Percentiles rank a stretch among this genome's conserved stretches.
These are phyloP conservation scores for Sclerotinia subarctica DNA, from an alignment of 2,329 filamentous ascomycete genomes.

Conservation along the genomic window DNA sequence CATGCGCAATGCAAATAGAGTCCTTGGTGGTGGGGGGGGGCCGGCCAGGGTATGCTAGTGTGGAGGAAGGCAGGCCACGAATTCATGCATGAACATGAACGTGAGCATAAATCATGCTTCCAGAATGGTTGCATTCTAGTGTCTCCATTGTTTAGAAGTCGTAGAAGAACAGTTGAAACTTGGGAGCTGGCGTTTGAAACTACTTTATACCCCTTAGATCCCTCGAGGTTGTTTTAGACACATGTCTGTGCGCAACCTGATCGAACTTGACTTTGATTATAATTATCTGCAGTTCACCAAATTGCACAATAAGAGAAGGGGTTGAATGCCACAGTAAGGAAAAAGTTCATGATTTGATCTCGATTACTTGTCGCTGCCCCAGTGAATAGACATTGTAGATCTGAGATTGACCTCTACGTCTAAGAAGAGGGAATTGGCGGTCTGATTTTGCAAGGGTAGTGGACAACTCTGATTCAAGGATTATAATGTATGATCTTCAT, in stretches of 20 bases:
- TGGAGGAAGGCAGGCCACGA: conserved; percentile 37
- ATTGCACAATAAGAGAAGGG: not conserved
- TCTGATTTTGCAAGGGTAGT: conserved; percentile 34
- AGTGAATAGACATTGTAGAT: not conserved
- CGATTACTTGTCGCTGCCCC: conserved; percentile 12
- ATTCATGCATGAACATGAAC: conserved; percentile 41
- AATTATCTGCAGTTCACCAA: conserved; percentile 5
- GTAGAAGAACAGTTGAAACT: conserved; percentile 36
- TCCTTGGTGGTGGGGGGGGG: conserved; percentile 35
- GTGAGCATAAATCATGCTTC: conserved; percentile 30
- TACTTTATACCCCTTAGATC: conserved; percentile 37
- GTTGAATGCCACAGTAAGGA: not conserved
- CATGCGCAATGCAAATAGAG: conserved; percentile 38
- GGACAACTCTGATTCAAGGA: conserved; percentile 14
- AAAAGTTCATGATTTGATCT: not conserved
- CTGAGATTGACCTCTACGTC: conserved; percentile 24
- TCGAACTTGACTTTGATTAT: conserved; percentile 28
- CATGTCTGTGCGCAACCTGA: conserved; percentile 37
- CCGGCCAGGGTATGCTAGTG: conserved; percentile 33
- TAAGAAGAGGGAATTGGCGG: conserved; percentile 37
- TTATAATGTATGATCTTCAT: conserved; percentile 36
- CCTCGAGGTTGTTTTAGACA: conserved; percentile 35
- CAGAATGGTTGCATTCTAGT: conserved; percentile 23
- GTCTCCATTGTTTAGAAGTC: conserved; percentile 25
- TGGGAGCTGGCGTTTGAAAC: conserved; percentile 36